Base-by-base conservation (phyloP, 1,139 yeast species). In the Hyphopichia pseudoburtonii region DNA sequence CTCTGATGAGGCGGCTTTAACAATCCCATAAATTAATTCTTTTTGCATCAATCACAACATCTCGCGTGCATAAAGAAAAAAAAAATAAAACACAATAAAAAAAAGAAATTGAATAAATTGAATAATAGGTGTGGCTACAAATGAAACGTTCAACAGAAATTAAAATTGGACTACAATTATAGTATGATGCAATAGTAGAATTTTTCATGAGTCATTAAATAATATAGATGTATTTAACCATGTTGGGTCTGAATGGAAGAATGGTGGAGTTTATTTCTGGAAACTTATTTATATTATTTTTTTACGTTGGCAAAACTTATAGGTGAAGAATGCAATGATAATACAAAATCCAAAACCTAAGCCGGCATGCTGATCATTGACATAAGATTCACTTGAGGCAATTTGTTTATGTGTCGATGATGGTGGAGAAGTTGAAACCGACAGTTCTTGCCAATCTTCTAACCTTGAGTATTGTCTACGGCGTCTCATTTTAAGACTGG, bases 281-380 rank as follows among this genome's bases (percentile, higher is more conserved):
- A 24, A 24, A 12, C 14, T n/a, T 7, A 10, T 6, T 32, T 32
- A 41, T 24, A 36, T 29, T 36, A 38, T 29, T 7, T 36, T 42
- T 31, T 44, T 42, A 37, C 38, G 43, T 33, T 42, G 51, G 24
- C 45, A 33, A 38, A 45, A 54, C 28, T 48, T 38, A 30, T 39
- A 38, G 27, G 56, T 43, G 17, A 52, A 35, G 30, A 52, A 38
- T 33, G 47, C 53, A 28, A 51, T 31, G 8, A 50, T 33, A 22
- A 47, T 22, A 36, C 49, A 52, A 14, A 51, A 38, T 3, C 51
- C 54, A 10, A 45, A 9, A 1, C 57, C 57, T 5, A 46, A 36
- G 8, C 41, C 39, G 6, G 31, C 21, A 15, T 45, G 37, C 34
- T 46, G 52, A 10, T 30, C 37, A n/a, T 31, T 39, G 34, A 17